Conservation (phyloP, 768 basidiomycete species). For the Suillus subaureus region DNA sequence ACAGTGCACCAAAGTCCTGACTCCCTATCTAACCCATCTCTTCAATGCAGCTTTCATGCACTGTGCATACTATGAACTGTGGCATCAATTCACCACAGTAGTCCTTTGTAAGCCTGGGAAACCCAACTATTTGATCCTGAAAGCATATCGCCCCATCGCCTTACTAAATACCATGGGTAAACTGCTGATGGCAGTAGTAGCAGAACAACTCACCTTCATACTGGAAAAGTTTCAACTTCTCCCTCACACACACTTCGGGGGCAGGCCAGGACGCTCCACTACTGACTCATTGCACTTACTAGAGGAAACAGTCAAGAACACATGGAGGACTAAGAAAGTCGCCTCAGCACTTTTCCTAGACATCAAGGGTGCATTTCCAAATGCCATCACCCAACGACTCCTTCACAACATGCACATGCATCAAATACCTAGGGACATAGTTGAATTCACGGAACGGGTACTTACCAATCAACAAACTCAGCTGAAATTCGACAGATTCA, state of each 20-base stretch:
- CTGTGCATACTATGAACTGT: not conserved
- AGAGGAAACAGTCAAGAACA: not conserved
- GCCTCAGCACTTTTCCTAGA: not conserved
- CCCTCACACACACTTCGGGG: not conserved
- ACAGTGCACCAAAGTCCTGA: accelerated
- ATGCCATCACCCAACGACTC: not conserved
- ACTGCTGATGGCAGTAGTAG: not conserved
- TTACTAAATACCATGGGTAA: not conserved
- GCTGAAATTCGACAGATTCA: accelerated
- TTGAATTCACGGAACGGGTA: not conserved
- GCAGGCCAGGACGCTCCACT: not conserved
- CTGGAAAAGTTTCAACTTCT: not conserved
- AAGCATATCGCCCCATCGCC: not conserved
- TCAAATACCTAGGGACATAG: not conserved
- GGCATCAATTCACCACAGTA: not conserved
- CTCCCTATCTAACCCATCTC: not conserved
- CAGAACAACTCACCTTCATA: not conserved
- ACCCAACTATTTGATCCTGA: not conserved
- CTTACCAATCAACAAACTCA: not conserved
- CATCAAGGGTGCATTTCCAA: not conserved
- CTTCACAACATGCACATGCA: not conserved
- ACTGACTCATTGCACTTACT: not conserved
- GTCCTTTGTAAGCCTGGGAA: not conserved
- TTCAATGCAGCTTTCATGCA: not conserved
- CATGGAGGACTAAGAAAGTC: not conserved